phyloP scores from a whole-genome alignment of 352 stramenopile species.

The Phytophthora podocarpi region DNA sequence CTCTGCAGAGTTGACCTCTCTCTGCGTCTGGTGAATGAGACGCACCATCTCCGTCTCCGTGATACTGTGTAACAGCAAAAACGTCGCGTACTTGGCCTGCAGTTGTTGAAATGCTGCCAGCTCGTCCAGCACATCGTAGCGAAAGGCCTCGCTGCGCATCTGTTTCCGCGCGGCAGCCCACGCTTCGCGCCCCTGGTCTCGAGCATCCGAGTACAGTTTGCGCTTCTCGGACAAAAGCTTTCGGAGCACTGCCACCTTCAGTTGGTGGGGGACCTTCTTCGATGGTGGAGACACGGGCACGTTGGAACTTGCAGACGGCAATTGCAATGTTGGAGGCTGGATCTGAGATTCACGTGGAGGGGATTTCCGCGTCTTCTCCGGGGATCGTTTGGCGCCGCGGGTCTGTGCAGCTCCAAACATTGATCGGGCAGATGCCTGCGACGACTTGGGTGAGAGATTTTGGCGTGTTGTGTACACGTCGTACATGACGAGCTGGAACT shows the following conservation, averaged over 20 bases:
- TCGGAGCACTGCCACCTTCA: slow-evolving; percentile 60
- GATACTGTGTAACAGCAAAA: slow-evolving; percentile 68
- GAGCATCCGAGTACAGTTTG: slow-evolving; percentile 49
- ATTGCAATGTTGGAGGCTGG: slow-evolving; percentile 1
- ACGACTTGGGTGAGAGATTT: slow-evolving; percentile 9
- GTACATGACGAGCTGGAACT: slow-evolving; percentile 64
- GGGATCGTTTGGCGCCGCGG: neutral
- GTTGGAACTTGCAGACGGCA: neutral
- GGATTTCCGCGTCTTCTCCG: neutral
- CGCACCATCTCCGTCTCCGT: slow-evolving; percentile 65
- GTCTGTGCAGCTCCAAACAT: neutral
- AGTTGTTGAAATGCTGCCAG: slow-evolving; percentile 67
- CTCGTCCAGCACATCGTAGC: slow-evolving; percentile 76
- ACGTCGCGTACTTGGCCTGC: slow-evolving; percentile 62
- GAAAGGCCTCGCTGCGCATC: slow-evolving; percentile 59
- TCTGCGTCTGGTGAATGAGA: slow-evolving; percentile 53
- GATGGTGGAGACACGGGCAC: slow-evolving; percentile 10
- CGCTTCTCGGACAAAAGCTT: slow-evolving; percentile 69
- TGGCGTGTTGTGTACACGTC: slow-evolving; percentile 53
- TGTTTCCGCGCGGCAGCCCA: slow-evolving; percentile 57
- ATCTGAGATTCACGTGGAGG: neutral
- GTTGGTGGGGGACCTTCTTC: slow-evolving; percentile 56
- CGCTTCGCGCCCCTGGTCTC: slow-evolving; percentile 44
- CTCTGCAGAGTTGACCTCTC: slow-evolving; percentile 15
- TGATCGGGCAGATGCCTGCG: slow-evolving; percentile 2